Conservation (phyloP, 805 yeast genomes). For the Metschnikowia cubensis region DNA sequence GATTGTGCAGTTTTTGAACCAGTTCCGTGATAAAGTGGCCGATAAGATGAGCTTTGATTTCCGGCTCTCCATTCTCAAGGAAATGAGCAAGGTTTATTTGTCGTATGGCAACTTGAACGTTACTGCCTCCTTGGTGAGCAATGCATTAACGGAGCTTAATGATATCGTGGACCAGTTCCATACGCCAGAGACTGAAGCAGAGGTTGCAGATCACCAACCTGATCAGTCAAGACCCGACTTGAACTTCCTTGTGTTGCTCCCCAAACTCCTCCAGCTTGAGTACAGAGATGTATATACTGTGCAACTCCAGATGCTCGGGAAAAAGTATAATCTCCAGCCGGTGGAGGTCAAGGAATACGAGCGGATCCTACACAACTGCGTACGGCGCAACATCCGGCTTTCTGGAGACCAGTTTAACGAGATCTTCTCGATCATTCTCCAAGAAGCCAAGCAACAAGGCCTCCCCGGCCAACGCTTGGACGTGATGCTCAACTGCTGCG, state of each 20-base stretch:
- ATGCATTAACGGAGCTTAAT: conserved; percentile 25
- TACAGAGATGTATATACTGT: conserved; percentile 18
- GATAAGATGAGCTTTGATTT: conserved; percentile 21
- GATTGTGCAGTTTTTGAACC: conserved; percentile 27
- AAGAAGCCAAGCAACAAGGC: not conserved
- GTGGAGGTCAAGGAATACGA: conserved; percentile 5
- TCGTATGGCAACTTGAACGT: conserved; percentile 20
- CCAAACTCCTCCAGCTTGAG: conserved; percentile 19
- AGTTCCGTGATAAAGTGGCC: conserved; percentile 22
- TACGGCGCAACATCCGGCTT: conserved; percentile 15
- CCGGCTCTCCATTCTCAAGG: conserved; percentile 23
- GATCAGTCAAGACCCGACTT: not conserved
- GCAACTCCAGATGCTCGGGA: conserved; percentile 13
- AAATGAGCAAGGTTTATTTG: conserved; percentile 29
- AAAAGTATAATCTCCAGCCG: not conserved
- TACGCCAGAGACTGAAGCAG: not conserved
- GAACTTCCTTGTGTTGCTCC: conserved; percentile 7
- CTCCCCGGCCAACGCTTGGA: conserved; percentile 6
- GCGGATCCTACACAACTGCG: conserved; percentile 2
- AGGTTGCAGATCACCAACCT: not conserved
- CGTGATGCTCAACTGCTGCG: conserved; percentile 22
- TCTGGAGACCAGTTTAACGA: conserved; percentile 20
- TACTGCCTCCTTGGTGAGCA: conserved; percentile 23
- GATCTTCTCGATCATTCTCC: conserved; percentile 10
- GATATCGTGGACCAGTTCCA: conserved; percentile 12